phyloP scores from a whole-genome alignment of 805 yeast genomes.

The Lipomyces yamanashiensis region DNA sequence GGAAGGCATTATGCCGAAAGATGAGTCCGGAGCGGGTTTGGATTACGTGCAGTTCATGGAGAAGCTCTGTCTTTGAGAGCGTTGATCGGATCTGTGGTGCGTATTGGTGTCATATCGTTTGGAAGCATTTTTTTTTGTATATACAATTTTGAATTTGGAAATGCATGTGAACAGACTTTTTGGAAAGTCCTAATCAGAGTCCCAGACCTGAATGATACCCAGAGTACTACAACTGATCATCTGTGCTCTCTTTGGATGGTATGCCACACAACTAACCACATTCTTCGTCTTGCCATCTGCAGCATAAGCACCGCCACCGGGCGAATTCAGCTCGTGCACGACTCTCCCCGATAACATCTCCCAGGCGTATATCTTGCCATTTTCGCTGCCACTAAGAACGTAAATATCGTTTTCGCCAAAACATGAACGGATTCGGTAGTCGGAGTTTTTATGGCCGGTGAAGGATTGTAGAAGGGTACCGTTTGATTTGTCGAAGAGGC shows the following conservation, averaged over 20 bases:
- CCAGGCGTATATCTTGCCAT: conserved; percentile 42
- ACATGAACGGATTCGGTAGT: conserved; percentile 39
- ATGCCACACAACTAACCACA: conserved; percentile 31
- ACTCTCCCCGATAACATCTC: conserved; percentile 37
- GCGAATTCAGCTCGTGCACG: conserved; percentile 21
- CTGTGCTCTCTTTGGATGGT: conserved; percentile 28
- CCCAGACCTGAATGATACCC: conserved; percentile 34
- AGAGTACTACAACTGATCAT: conserved; percentile 34
- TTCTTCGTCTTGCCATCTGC: conserved; percentile 1
- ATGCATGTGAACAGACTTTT: background rate
- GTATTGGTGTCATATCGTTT: too few relatives aligned
- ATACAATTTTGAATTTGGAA: background rate
- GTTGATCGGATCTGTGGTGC: background rate
- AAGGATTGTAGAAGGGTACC: conserved; percentile 40
- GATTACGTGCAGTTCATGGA: conserved; percentile 44
- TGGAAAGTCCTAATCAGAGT: background rate
- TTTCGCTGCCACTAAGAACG: conserved; percentile 42
- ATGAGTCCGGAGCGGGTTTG: conserved; percentile 39
- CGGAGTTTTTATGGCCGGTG: conserved; percentile 39
- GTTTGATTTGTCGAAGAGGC: conserved; percentile 39
- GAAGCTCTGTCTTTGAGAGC: conserved; percentile 23
- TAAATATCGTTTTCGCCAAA: conserved; percentile 37
- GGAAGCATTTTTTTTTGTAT: background rate
- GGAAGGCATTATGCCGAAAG: conserved; percentile 42
- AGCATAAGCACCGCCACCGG: background rate